Conservation (phyloP, 129 eudicot species). For the Helichrysum umbraculigerum region DNA sequence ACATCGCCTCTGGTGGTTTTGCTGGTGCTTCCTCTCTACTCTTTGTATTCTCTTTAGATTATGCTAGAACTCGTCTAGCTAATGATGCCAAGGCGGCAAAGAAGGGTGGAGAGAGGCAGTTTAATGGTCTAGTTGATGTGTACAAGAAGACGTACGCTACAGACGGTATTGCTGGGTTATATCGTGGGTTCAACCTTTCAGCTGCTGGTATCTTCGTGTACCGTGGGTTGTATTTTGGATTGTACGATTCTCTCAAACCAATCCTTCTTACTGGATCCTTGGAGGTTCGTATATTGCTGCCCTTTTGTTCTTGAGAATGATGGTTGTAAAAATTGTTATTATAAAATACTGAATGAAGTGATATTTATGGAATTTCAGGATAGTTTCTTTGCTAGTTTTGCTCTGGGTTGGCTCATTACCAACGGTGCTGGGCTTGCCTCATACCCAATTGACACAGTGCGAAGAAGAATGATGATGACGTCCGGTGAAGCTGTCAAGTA, state of each 20-base stretch:
- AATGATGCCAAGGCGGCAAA: constrained; percentile 2
- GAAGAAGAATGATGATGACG: constrained; percentile 1
- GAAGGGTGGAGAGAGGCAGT: constrained; percentile 10
- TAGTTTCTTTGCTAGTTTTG: background rate
- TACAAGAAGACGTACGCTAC: background rate
- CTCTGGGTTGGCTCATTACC: background rate
- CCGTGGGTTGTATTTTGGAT: background rate
- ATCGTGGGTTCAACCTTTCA: background rate
- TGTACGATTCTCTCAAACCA: background rate
- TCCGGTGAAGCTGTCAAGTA: constrained; percentile 6
- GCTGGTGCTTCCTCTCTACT: background rate
- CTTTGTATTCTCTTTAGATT: background rate
- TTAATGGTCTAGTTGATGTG: constrained; percentile 3
- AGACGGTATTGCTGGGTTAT: background rate
- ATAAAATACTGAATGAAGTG: background rate
- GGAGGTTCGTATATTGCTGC: background rate
- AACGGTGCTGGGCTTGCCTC: constrained; percentile 5
- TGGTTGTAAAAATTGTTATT: background rate
- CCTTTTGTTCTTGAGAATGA: background rate
- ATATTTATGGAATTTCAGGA: background rate
- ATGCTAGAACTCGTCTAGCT: background rate
- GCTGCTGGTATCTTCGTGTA: background rate
- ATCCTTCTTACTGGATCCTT: background rate
- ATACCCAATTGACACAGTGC: background rate
- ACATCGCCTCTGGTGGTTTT: background rate